phyloP scores from a whole-genome alignment of 2,329 filamentous ascomycete species.

The Orbilia blumenaviensis region DNA sequence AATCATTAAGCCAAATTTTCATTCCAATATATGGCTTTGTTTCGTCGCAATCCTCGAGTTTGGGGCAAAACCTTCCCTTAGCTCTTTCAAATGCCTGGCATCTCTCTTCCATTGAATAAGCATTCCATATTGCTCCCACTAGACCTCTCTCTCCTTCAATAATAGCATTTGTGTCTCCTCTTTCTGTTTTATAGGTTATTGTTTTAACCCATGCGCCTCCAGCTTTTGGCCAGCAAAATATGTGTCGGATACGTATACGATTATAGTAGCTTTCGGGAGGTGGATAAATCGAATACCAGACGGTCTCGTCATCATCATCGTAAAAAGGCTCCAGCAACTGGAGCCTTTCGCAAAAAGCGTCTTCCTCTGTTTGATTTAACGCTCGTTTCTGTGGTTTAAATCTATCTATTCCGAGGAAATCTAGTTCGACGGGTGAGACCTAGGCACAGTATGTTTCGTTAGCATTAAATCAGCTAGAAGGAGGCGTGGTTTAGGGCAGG shows the following conservation, averaged over 20 bases:
- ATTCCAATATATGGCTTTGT: conserved; percentile 20
- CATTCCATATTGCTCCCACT: conserved; percentile 23
- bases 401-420: conserved; percentile 25
- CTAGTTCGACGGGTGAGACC: conserved; percentile 22
- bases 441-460: not conserved
- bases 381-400: conserved; percentile 4
- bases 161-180: not conserved
- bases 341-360: conserved; percentile 22
- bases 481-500: not conserved
- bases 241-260: conserved; percentile 10
- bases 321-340: not conserved
- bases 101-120: conserved; percentile 27
- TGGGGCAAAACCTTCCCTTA: conserved; percentile 22
- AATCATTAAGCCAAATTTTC: too few species aligned
- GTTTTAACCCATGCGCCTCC: conserved; percentile 25
- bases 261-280: not conserved
- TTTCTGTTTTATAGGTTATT: conserved; percentile 1
- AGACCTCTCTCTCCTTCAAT: not conserved
- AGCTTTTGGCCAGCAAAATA: conserved; percentile 27
- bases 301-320: not conserved
- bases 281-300: not conserved
- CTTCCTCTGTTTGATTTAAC: conserved; percentile 16
- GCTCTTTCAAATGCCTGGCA: conserved; percentile 29
- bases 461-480: conserved; percentile 12
- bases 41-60: conserved; percentile 27